Percentiles rank a stretch among this genome's conserved stretches.
Conservation (phyloP, 495 filamentous ascomycete genomes). For the Penicillium lividum region DNA sequence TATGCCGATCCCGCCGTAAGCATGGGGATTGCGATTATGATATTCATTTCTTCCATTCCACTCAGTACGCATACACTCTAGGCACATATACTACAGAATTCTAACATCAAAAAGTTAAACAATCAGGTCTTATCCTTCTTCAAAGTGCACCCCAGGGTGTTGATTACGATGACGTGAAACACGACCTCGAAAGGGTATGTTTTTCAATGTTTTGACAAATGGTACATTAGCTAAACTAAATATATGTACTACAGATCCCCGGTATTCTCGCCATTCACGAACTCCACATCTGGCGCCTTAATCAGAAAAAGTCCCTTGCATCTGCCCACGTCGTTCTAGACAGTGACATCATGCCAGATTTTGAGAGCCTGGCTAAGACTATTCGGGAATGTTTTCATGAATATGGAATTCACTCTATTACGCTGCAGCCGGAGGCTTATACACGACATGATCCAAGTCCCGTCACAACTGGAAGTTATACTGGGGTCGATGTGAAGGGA, state of each 20-base stretch:
- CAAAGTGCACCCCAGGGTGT: constrained; percentile 79
- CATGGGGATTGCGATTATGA: constrained; percentile 48
- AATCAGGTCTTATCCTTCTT: constrained; percentile 60
- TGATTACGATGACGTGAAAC: constrained; percentile 69
- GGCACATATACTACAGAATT: constrained; percentile 20
- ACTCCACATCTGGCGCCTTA: constrained; percentile 50
- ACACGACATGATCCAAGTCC: not conserved
- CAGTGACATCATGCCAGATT: constrained; percentile 26
- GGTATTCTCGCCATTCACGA: constrained; percentile 45
- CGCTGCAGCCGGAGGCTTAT: constrained; percentile 43
- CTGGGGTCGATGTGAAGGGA: not conserved
- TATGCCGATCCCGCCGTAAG: constrained; percentile 51
- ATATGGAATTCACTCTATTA: constrained; percentile 48
- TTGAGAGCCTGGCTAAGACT: constrained; percentile 36
- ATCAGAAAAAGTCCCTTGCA: constrained; percentile 47
- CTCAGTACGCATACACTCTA: constrained; percentile 27
- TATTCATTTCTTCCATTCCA: constrained; percentile 41
- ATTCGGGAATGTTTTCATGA: constrained; percentile 48
- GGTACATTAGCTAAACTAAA: not conserved
- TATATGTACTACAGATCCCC: constrained; percentile 22
- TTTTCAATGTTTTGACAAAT: not conserved
- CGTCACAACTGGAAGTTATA: not conserved
- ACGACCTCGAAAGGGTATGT: constrained; percentile 54
- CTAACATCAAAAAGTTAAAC: constrained; percentile 24
- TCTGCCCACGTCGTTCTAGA: constrained; percentile 41